These are phyloP conservation scores for Tremellales sp. DNA, from an alignment of 1,284 basidiomycete genomes.

Conservation along the genomic window DNA sequence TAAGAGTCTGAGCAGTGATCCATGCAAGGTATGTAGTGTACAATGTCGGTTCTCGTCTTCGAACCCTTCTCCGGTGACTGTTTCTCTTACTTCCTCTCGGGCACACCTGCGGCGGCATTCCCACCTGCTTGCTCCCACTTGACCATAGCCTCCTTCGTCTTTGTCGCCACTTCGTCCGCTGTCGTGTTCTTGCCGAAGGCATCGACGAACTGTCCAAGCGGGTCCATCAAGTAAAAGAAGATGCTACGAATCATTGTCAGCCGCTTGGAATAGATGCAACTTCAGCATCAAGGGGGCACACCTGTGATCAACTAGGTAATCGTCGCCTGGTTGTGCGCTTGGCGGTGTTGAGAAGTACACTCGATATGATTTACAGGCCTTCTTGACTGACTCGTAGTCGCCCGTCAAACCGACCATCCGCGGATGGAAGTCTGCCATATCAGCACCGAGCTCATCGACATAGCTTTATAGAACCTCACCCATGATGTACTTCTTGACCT, in stretches of 20 bases:
- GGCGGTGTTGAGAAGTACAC: conserved; percentile 99
- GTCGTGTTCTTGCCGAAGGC: conserved; percentile 86
- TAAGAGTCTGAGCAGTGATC: no score
- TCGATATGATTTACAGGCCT: conserved; percentile 88
- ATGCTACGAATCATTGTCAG: conserved; percentile 57
- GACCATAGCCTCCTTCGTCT: conserved; percentile 53
- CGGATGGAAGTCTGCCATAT: conserved; percentile 77
- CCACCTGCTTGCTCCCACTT: conserved; percentile 51
- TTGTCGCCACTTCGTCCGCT: conserved; percentile 62
- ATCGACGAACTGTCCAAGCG: conserved; percentile 88
- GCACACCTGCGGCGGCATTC: conserved; percentile 37
- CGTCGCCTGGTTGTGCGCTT: conserved; percentile 63
- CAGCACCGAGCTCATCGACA: not conserved
- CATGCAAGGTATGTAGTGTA: no score
- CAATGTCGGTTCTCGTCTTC: no score
- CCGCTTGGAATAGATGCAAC: not conserved
- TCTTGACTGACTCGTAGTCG: conserved; percentile 77
- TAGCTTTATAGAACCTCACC: conserved; percentile 34
- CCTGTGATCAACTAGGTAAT: conserved; percentile 92
- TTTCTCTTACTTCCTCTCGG: no score
- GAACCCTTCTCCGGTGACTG: no score
- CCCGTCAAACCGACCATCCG: conserved; percentile 85
- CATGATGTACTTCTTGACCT: conserved; percentile 54
- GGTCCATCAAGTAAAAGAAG: conserved; percentile 99
- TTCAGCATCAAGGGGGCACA: conserved; percentile 19